A percentile compares a stretch with the other conserved stretches of the same genome.
Conservation (phyloP, 2,329 filamentous ascomycete genomes). For the Aspergillus spinulosporus region DNA sequence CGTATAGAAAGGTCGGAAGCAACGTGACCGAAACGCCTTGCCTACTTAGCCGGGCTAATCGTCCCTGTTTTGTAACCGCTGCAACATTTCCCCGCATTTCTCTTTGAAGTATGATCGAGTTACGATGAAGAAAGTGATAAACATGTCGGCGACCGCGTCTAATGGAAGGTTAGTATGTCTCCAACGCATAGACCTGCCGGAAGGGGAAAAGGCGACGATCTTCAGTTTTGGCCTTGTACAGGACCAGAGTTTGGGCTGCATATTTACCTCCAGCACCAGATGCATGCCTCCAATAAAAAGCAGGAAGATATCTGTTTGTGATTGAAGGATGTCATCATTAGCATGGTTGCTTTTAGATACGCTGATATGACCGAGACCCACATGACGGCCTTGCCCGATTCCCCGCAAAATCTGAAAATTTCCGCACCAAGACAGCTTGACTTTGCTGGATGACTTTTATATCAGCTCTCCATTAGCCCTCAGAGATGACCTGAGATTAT, state of each 20-base stretch:
- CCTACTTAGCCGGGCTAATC: too few relatives aligned
- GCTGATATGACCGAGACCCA: background rate
- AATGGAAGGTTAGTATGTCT: too few relatives aligned
- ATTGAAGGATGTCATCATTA: background rate
- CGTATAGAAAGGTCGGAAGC: too few relatives aligned
- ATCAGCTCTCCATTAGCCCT: background rate
- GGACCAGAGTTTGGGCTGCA: too few relatives aligned
- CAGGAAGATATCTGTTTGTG: background rate
- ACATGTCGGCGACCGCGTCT: too few relatives aligned
- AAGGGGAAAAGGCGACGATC: background rate
- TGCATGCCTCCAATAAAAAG: background rate
- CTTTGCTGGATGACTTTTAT: background rate
- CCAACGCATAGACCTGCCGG: background rate
- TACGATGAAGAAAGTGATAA: too few relatives aligned
- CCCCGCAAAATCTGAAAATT: background rate
- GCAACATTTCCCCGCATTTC: too few relatives aligned
- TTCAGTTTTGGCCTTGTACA: background rate
- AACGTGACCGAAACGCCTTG: too few relatives aligned
- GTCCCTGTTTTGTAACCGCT: too few relatives aligned
- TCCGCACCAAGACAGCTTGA: background rate
- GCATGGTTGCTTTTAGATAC: background rate
- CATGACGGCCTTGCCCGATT: background rate
- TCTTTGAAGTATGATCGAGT: too few relatives aligned
- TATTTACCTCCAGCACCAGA: too few relatives aligned
- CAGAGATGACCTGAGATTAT: background rate